phyloP scores from a whole-genome alignment of 208 protist species.

The Phytomonas sp. region DNA sequence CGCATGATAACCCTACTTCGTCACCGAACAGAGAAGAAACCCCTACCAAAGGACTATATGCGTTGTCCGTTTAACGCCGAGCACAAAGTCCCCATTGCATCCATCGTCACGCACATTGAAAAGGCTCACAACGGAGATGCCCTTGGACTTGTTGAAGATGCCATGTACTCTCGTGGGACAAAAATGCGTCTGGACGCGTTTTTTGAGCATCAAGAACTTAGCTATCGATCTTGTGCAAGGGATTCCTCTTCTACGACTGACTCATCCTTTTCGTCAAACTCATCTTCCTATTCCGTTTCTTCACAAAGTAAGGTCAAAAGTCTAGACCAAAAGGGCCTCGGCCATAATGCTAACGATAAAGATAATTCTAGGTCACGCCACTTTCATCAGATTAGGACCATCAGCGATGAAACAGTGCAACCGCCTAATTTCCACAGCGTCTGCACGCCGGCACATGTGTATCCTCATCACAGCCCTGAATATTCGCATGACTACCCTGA shows the following conservation, averaged over 20 bases:
- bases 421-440: neutral
- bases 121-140: constrained; percentile 22
- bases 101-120: constrained; percentile 22
- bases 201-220: constrained; percentile 15
- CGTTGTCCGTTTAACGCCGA: constrained; percentile 30
- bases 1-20: constrained; percentile 11
- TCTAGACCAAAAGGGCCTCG: neutral
- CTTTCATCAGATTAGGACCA: neutral
- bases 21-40: constrained; percentile 1
- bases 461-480: neutral
- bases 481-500: neutral
- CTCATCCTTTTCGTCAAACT: neutral
- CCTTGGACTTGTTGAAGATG: constrained; percentile 16
- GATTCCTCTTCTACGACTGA: neutral
- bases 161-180: constrained; percentile 30
- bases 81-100: constrained; percentile 26
- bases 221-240: neutral
- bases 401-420: neutral
- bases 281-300: neutral
- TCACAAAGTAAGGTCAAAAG: neutral
- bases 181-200: constrained; percentile 17
- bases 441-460: neutral
- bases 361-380: neutral
- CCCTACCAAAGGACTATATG: constrained; percentile 5
- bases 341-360: neutral